Evolutionary conservation across 2,329 filamentous ascomycete species (phyloP).

Genomic region (Aspergillus melleus): DNA sequence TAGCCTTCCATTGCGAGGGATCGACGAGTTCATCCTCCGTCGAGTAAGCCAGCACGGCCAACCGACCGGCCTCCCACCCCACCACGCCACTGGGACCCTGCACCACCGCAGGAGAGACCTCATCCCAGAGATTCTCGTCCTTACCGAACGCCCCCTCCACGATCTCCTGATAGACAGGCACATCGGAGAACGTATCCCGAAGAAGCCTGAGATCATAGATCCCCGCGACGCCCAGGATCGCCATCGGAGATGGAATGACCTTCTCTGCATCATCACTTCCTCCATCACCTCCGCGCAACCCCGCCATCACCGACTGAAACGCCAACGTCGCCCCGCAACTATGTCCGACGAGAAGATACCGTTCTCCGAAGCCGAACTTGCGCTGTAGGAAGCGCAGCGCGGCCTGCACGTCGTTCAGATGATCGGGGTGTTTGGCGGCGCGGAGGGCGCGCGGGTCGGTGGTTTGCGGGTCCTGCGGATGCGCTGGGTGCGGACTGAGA

Average conservation of each 20-base stretch:
- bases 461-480: slow-evolving; percentile 36
- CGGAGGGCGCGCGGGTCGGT: slow-evolving; percentile 32
- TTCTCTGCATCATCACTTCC: not conserved
- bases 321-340: slow-evolving; percentile 50
- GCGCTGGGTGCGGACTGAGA: slow-evolving; percentile 43
- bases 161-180: slow-evolving; percentile 40
- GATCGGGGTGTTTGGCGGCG: slow-evolving; percentile 45
- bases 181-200: slow-evolving; percentile 32
- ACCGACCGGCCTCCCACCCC: slow-evolving; percentile 34
- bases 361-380: slow-evolving; percentile 38
- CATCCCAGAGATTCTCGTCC: slow-evolving; percentile 39
- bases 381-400: slow-evolving; percentile 44
- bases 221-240: slow-evolving; percentile 45
- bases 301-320: slow-evolving; percentile 44
- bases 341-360: slow-evolving; percentile 48
- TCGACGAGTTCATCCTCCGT: slow-evolving; percentile 45
- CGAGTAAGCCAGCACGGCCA: slow-evolving; percentile 44
- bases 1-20: slow-evolving; percentile 35
- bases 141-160: slow-evolving; percentile 45
- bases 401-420: slow-evolving; percentile 43
- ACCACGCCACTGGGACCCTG: slow-evolving; percentile 29
- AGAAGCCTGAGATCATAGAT: slow-evolving; percentile 46
- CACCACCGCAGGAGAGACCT: slow-evolving; percentile 40
- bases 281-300: slow-evolving; percentile 16
- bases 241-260: slow-evolving; percentile 31